phyloP scores from a whole-genome alignment of 106 monocot species.

The Xerophyta viscosa region DNA sequence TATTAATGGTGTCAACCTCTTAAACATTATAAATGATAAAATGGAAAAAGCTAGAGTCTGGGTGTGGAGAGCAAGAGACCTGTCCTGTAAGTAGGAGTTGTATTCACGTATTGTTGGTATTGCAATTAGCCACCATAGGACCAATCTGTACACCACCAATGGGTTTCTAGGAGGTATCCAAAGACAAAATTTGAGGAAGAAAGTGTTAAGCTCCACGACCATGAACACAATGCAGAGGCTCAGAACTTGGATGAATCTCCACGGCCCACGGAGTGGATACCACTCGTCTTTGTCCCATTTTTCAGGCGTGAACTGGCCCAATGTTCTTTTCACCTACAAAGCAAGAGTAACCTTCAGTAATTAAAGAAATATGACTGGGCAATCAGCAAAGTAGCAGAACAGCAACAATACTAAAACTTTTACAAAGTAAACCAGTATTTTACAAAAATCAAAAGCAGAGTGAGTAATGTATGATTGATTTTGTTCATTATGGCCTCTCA shows the following conservation, averaged over 20 bases:
- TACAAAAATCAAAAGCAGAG: too few relatives aligned
- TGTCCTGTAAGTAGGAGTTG: conserved; percentile 95
- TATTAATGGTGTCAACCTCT: too few relatives aligned
- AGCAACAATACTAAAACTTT: too few relatives aligned
- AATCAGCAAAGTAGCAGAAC: too few relatives aligned
- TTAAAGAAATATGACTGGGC: too few relatives aligned
- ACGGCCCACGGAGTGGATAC: conserved; percentile 78
- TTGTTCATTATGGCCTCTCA: too few relatives aligned
- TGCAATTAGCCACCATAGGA: conserved; percentile 93
- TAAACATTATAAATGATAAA: too few relatives aligned
- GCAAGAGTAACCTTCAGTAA: too few relatives aligned
- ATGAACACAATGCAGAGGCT: conserved; percentile 77
- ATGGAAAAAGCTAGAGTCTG: too few relatives aligned
- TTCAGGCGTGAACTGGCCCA: conserved; percentile 92
- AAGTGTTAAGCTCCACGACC: conserved; percentile 94
- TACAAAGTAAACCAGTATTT: too few relatives aligned
- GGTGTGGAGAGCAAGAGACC: conserved; percentile 29
- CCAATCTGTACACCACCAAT: conserved; percentile 54
- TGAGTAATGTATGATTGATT: too few relatives aligned
- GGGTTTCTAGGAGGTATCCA: conserved; percentile 96
- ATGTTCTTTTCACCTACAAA: conserved; percentile 91
- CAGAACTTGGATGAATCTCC: conserved; percentile 89
- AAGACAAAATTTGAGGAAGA: conserved; percentile 91
- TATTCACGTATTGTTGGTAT: conserved; percentile 95
- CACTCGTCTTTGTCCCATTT: conserved; percentile 95